Base-by-base conservation (phyloP, 495 filamentous ascomycete species). In the Hypoxylon lienhwacheense region DNA sequence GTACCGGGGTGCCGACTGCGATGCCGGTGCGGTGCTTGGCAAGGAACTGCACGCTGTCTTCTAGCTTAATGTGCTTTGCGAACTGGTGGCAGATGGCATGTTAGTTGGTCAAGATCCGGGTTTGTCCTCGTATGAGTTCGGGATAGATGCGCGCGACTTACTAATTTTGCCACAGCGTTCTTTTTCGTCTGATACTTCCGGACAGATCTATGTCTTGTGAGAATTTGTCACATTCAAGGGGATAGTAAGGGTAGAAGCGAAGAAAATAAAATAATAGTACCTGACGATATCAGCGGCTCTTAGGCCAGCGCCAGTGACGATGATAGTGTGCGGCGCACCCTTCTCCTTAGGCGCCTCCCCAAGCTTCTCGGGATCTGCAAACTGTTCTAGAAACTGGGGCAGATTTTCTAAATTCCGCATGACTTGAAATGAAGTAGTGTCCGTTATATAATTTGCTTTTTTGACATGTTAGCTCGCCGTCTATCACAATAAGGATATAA, bases 31-130 rank as follows among this genome's bases (percentile, higher is more conserved):
- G 85, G 48, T 55, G 66, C 69, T 80, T 72, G 71, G 89, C 70
- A 73, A 91, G 81, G 68, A 86, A 87, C 39, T 87, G 79, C 46
- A 91, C 83, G 12, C 90, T 87, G 55, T 97, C 95, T 44, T 88
- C 80, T 4, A 98, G 58, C 71, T 98, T 98, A 74, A 98, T 96
- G 56, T 98, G 93, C 66, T 98, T 98, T 5, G 95, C 92, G 68
- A 98, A 98, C 41, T 78, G 3, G 5, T 3, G 21, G n/a, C 29
- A 7, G 14, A 29, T 17, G 12, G 10, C 14, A 24, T 26, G 16
- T 31, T 32, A 41, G 7, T 15, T n/a, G n/a, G 37, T 6, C 3
- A n/a, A n/a, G n/a, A n/a, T n/a, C n/a, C n/a, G n/a, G n/a, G n/a
- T n/a, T n/a, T n/a, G n/a, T n/a, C n/a, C n/a, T n/a, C n/a, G n/a